Conservation (phyloP, 352 stramenopile genomes). For the Phytopythium ostracodes region DNA sequence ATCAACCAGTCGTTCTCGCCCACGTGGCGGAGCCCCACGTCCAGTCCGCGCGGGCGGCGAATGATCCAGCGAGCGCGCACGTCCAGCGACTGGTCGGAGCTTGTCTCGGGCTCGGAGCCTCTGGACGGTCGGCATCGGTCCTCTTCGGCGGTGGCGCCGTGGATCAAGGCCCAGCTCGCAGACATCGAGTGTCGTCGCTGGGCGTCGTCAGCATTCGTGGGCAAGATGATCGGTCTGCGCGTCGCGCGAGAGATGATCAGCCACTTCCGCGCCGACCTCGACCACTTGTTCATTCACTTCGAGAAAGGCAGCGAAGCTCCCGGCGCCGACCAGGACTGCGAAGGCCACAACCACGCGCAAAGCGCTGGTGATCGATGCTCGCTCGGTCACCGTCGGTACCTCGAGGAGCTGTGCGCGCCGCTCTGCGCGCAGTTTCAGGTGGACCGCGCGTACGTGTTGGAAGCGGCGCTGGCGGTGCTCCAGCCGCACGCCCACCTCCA, state of each 20-base stretch:
- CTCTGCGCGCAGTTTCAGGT: conserved; percentile 79
- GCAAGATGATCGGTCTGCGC: conserved; percentile 83
- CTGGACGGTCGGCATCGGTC: conserved; percentile 4
- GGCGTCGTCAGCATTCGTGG: conserved; percentile 83
- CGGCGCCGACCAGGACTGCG: background rate
- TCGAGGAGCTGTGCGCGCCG: conserved; percentile 69
- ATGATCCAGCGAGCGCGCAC: conserved; percentile 38
- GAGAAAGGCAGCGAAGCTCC: conserved; percentile 9
- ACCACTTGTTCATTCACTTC: conserved; percentile 36
- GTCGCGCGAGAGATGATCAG: conserved; percentile 84
- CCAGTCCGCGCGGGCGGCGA: background rate
- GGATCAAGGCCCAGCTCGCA: conserved; percentile 78
- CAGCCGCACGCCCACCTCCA: conserved; percentile 79
- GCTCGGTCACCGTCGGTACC: conserved; percentile 51
- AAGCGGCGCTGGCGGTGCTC: conserved; percentile 73
- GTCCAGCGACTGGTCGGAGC: conserved; percentile 32
- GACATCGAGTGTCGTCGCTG: conserved; percentile 83
- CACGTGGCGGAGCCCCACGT: conserved; percentile 13
- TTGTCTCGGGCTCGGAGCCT: conserved; percentile 31
- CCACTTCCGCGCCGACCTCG: conserved; percentile 65
- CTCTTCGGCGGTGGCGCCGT: conserved; percentile 32
- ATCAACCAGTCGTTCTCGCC: conserved; percentile 24
- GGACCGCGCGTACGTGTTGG: conserved; percentile 72
- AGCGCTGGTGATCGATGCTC: conserved; percentile 12
- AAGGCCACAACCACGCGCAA: conserved; percentile 5